phyloP scores from a whole-genome alignment of 495 filamentous ascomycete genomes.

The Hypoxylon subgilvum region DNA sequence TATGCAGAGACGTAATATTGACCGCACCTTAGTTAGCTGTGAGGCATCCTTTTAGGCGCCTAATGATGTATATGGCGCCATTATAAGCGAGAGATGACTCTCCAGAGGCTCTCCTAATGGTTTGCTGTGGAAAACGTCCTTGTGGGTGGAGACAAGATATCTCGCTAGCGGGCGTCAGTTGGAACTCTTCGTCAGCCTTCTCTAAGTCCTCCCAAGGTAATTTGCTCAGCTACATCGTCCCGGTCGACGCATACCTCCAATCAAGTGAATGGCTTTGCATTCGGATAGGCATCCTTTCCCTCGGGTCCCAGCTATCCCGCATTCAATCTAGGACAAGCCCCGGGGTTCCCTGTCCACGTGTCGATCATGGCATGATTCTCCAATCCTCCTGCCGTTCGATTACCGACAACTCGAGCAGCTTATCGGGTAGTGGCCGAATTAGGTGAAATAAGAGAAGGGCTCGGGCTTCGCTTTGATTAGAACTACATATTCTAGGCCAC shows the following conservation, averaged over 20 bases:
- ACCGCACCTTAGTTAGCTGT: not conserved
- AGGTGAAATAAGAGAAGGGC: constrained; percentile 29
- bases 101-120: not conserved
- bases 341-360: constrained; percentile 28
- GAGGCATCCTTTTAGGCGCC: not conserved
- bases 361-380: constrained; percentile 34
- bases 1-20: not conserved
- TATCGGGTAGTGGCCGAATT: constrained; percentile 33
- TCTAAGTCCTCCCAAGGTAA: not conserved
- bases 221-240: constrained; percentile 2
- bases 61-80: not conserved
- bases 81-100: not conserved
- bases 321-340: constrained; percentile 24
- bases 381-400: constrained; percentile 22
- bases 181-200: not conserved
- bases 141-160: not conserved
- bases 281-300: constrained; percentile 9
- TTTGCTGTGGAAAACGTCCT: not conserved
- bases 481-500: constrained; percentile 34
- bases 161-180: not conserved
- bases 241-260: not conserved
- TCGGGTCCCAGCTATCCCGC: constrained; percentile 24
- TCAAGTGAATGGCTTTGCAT: constrained; percentile 5
- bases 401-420: constrained; percentile 13
- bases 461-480: constrained; percentile 24